phyloP scores from a whole-genome alignment of 1,284 basidiomycete species.

The Vanrija sp. region DNA sequence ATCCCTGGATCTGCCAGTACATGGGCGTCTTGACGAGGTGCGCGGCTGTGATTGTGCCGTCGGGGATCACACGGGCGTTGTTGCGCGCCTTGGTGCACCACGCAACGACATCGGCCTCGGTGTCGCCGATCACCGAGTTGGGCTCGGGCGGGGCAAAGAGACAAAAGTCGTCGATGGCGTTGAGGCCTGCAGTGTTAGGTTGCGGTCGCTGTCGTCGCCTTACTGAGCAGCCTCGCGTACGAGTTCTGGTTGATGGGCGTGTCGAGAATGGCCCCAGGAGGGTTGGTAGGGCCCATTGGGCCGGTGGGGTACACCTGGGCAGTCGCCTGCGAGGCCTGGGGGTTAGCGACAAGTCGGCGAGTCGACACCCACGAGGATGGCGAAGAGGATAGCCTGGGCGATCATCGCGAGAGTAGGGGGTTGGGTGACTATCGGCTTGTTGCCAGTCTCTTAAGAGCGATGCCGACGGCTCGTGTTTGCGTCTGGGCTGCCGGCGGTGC shows the following conservation, averaged over 20 bases:
- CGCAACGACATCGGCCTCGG: constrained; percentile 40
- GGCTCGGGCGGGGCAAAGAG: constrained; percentile 39
- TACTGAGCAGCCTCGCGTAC: constrained; percentile 31
- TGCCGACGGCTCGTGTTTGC: too few species aligned
- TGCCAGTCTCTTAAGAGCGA: too few species aligned
- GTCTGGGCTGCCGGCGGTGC: too few species aligned
- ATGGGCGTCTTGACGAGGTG: constrained; percentile 43
- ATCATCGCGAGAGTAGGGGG: too few species aligned
- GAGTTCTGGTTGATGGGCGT: constrained; percentile 42
- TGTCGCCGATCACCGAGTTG: constrained; percentile 35
- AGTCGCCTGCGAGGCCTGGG: background rate
- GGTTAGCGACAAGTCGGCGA: too few species aligned
- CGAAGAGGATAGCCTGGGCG: background rate
- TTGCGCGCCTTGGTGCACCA: constrained; percentile 38
- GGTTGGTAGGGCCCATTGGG: constrained; percentile 46
- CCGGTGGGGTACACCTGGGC: constrained; percentile 32
- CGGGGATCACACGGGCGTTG: constrained; percentile 40
- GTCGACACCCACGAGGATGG: background rate
- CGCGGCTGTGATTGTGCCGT: constrained; percentile 42
- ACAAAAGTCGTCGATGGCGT: constrained; percentile 45
- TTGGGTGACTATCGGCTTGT: too few species aligned
- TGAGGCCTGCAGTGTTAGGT: constrained; percentile 12
- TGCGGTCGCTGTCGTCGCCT: too few species aligned
- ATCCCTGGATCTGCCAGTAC: constrained; percentile 53
- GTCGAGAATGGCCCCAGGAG: constrained; percentile 25